These are phyloP conservation scores for Arthrobotrys sinensis DNA, from an alignment of 2,329 filamentous ascomycete genomes.

Conservation along the genomic window DNA sequence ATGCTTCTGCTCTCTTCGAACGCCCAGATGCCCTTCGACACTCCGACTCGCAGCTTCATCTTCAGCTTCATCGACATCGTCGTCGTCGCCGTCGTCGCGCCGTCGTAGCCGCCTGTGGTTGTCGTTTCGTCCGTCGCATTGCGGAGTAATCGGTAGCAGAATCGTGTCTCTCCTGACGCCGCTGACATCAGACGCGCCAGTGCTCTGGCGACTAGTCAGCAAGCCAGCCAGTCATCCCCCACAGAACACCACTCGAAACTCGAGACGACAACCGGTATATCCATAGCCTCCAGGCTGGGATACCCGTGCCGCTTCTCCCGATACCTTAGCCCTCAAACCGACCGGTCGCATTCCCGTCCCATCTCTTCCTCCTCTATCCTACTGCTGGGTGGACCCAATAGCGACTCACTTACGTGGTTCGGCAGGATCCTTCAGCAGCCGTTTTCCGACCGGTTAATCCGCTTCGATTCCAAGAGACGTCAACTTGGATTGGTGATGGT, in stretches of 20 bases:
- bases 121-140: neutral
- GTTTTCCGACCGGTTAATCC: too few species aligned
- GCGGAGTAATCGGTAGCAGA: neutral
- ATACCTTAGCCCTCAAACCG: too few species aligned
- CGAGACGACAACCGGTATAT: too few species aligned
- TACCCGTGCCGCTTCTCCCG: too few species aligned
- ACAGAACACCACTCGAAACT: neutral
- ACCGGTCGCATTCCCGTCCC: too few species aligned
- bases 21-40: neutral
- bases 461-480: neutral
- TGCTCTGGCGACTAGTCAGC: neutral
- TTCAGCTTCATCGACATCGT: neutral
- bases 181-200: constrained; percentile 21
- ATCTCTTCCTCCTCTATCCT: too few species aligned
- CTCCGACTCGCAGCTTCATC: neutral
- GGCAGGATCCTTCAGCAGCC: too few species aligned
- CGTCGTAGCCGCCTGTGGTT: neutral
- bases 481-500: constrained; percentile 26
- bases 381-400: too few species aligned
- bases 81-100: neutral
- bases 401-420: too few species aligned
- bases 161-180: neutral
- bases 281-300: too few species aligned
- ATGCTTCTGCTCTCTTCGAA: neutral
- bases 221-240: neutral